phyloP scores from a whole-genome alignment of 371 early-diverging fungal species.

The Mucor indicus region DNA sequence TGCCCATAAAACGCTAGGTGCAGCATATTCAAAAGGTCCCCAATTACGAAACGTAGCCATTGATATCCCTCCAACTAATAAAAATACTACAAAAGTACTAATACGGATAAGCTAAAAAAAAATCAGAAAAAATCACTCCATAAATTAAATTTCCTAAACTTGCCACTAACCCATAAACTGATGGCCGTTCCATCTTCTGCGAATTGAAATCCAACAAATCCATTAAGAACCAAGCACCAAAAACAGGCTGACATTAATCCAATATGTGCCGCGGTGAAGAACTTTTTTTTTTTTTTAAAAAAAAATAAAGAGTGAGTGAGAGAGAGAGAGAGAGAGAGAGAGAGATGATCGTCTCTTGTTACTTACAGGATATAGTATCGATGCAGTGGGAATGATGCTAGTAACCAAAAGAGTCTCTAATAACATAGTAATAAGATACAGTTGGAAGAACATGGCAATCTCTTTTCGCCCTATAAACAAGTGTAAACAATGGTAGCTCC shows the following conservation, averaged over 20 bases:
- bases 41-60: constrained; percentile 72
- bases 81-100: constrained; percentile 58
- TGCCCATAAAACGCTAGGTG: constrained; percentile 68
- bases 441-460: constrained; percentile 86
- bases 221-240: constrained; percentile 83
- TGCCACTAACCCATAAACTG: constrained; percentile 42
- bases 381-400: constrained; percentile 76
- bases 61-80: constrained; percentile 59
- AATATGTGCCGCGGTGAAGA: constrained; percentile 49
- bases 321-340: background rate
- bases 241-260: constrained; percentile 63
- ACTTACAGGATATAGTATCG: constrained; percentile 66
- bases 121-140: background rate
- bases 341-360: no score
- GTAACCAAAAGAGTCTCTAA: constrained; percentile 76
- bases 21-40: constrained; percentile 50
- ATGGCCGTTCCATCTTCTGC: constrained; percentile 83
- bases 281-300: constrained; percentile 42
- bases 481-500: no score
- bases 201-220: constrained; percentile 88
- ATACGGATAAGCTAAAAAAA: constrained; percentile 63
- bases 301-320: background rate
- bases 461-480: constrained; percentile 71
- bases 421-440: constrained; percentile 66
- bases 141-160: no score